Base-by-base conservation (phyloP, 2,329 filamentous ascomycete species). In the Leptographium wingfieldii region DNA sequence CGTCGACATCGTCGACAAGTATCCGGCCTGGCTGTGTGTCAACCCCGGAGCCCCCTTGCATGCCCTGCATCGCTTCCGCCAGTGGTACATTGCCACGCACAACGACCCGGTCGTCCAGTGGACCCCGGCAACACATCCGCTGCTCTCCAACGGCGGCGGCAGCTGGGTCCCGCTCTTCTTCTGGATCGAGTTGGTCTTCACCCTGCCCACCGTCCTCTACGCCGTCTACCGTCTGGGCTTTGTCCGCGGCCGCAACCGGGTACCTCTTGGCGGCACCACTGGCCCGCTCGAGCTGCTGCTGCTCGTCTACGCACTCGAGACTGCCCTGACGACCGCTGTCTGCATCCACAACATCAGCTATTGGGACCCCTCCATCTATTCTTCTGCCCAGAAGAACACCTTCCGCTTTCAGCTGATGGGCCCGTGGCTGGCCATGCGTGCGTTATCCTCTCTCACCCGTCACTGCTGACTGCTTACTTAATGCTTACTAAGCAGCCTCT, bases 1-100 rank as follows among this genome's bases (percentile, higher is more conserved):
- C 64, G 73, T 82, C 54, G 81, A 84, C 65, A 75, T 80, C 55
- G 74, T 80, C 43, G 73, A 74, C 38, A 73, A 80, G 64, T 83
- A 82, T 67, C 81, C 81, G 1, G 61, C 66, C 2, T 70, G 68
- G 56, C 73, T 82, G 54, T 80, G 75, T 69, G 66, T 70, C 3
- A 61, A 71, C 0, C 66, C 73, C 0, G 71, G 68, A 5, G 68
- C 74, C 0, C 80, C 80, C 0, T 70, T 83, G 7, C 75, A 80
- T 68, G 72, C 76, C 63, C 71, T 82, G 54, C 68, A 73, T 63
- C 60, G 69, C 43, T 67, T 82, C 60, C 76, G 78, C 61, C 61
- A 70, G 3, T 74, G 72, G 65, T 83, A 83, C 69, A 69, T 77
- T 52, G 62, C 68, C 43, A 70, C 70, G 12, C 78, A 77, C 65